Conservation (phyloP, 2,329 filamentous ascomycete species). For the Calonectria henricotiae region DNA sequence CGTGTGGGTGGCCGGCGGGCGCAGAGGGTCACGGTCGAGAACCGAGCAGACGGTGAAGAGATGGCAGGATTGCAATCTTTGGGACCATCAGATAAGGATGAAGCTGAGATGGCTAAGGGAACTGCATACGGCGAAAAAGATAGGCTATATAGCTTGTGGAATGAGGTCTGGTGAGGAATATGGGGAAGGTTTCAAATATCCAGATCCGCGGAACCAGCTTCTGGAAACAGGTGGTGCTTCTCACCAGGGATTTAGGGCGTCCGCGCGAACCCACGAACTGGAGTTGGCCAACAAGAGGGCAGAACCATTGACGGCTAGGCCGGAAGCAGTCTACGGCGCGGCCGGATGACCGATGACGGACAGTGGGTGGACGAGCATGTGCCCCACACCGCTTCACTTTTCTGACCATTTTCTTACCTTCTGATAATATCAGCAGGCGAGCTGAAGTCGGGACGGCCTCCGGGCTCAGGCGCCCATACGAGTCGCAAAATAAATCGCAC, state of each 20-base stretch:
- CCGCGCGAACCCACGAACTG: constrained; percentile 17
- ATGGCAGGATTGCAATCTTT: background rate
- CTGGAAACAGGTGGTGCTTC: constrained; percentile 36
- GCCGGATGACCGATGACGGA: constrained; percentile 47
- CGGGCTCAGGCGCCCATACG: background rate
- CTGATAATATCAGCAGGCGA: constrained; percentile 5
- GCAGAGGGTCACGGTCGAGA: constrained; percentile 2
- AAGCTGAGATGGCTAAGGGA: constrained; percentile 27
- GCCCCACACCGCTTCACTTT: constrained; percentile 23
- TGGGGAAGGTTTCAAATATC: constrained; percentile 37
- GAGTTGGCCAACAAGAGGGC: constrained; percentile 41
- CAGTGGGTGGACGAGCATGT: constrained; percentile 1
- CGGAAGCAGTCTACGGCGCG: constrained; percentile 39
- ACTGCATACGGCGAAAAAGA: constrained; percentile 50
- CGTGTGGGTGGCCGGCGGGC: constrained; percentile 44
- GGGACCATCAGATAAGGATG: background rate
- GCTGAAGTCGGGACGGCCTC: constrained; percentile 4
- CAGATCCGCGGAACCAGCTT: constrained; percentile 35
- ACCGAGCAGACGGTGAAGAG: constrained; percentile 5
- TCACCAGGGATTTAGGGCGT: constrained; percentile 9
- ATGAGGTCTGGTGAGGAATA: constrained; percentile 41
- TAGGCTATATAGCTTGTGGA: constrained; percentile 46
- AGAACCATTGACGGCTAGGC: constrained; percentile 31
- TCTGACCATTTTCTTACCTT: constrained; percentile 21
- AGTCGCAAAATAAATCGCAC: too few species aligned